A percentile compares a stretch with the other conserved stretches of the same genome.
Evolutionary conservation across 2,329 filamentous ascomycete species (phyloP).

Genomic region (Amesomyces nigricolor): DNA sequence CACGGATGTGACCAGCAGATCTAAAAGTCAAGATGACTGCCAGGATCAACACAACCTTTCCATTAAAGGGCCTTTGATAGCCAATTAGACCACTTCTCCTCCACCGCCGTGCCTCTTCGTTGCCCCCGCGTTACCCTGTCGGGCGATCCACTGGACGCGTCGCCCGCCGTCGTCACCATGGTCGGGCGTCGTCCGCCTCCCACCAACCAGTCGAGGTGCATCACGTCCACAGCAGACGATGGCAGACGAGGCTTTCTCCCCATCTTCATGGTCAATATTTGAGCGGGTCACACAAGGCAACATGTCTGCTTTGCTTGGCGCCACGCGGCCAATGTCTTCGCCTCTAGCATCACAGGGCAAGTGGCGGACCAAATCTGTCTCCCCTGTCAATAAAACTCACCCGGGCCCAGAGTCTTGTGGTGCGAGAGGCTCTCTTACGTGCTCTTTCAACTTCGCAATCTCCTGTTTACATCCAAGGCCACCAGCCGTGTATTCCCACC

Average conservation of each 20-base stretch:
- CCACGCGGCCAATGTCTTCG: conserved; percentile 1
- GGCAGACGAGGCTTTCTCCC: not conserved
- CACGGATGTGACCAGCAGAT: too few relatives aligned
- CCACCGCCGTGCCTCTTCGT: not conserved
- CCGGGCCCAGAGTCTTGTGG: not conserved
- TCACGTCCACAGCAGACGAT: not conserved
- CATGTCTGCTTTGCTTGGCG: not conserved
- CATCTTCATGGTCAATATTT: not conserved
- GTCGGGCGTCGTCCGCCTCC: conserved; percentile 1
- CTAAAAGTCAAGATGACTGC: too few relatives aligned
- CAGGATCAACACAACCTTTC: too few relatives aligned
- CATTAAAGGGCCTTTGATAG: too few relatives aligned
- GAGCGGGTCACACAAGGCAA: not conserved
- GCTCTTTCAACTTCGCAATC: not conserved
- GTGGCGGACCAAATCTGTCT: too few relatives aligned
- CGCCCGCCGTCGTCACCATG: conserved; percentile 3
- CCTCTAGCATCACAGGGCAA: conserved; percentile 1
- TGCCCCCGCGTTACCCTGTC: not conserved
- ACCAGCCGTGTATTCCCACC: not conserved
- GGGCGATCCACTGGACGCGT: conserved; percentile 13
- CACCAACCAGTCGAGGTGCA: conserved; percentile 1
- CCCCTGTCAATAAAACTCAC: not conserved
- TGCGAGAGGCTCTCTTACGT: not conserved
- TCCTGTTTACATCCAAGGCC: not conserved
- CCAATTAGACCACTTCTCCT: not conserved